Conservation (phyloP, 1,284 basidiomycete species). For the Tetrapyrgos nigripes region DNA sequence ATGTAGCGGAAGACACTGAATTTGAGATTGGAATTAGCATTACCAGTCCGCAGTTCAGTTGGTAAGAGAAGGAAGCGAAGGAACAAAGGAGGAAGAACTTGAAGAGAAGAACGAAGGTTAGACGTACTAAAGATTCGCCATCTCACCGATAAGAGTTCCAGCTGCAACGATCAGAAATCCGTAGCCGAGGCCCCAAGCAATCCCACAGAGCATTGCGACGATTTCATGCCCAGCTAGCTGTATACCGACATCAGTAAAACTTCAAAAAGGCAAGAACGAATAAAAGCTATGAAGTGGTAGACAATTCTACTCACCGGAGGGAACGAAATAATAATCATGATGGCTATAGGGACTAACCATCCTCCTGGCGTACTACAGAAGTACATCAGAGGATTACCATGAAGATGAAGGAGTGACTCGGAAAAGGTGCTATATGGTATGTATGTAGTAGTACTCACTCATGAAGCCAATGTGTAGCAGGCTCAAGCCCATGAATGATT, state of each 20-base stretch:
- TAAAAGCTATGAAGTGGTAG: too few species aligned
- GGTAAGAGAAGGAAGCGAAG: too few species aligned
- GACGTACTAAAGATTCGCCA: constrained; percentile 74
- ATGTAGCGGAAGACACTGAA: constrained; percentile 74
- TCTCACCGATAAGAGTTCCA: constrained; percentile 72
- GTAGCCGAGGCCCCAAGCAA: constrained; percentile 78
- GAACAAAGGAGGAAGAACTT: neutral
- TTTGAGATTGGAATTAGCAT: too few species aligned
- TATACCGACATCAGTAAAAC: too few species aligned
- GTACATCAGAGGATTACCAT: too few species aligned
- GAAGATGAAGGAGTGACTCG: too few species aligned
- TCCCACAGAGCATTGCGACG: constrained; percentile 73
- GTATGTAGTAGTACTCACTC: constrained; percentile 47
- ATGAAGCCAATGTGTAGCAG: constrained; percentile 69
- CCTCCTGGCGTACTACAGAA: constrained; percentile 50
- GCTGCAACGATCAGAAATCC: constrained; percentile 73
- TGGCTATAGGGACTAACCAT: constrained; percentile 84
- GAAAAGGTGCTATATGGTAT: too few species aligned
- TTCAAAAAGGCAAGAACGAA: too few species aligned
- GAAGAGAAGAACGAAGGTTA: too few species aligned
- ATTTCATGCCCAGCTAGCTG: constrained; percentile 82
- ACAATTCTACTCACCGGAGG: constrained; percentile 62
- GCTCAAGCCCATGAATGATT: constrained; percentile 73
- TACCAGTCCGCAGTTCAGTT: too few species aligned
- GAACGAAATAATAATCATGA: constrained; percentile 81